Evolutionary conservation across 805 yeast species (phyloP).

Genomic region (Kazachstania africana): DNA sequence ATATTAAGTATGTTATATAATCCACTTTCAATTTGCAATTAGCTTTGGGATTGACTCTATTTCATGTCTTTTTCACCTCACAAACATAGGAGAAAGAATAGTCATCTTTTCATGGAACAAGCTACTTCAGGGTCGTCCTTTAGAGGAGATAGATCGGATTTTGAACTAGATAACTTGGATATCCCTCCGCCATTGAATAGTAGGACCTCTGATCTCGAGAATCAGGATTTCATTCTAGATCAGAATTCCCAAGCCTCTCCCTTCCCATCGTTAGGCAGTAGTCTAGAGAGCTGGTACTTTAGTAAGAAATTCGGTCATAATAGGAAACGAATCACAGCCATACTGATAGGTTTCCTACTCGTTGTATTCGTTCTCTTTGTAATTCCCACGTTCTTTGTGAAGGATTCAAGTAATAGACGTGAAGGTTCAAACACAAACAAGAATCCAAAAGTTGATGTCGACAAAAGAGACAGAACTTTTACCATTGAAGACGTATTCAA

Average conservation of each 20-base stretch:
- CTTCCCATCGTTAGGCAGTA: background rate
- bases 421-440: background rate
- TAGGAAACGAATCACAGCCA: conserved; percentile 1
- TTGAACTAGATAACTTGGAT: conserved; percentile 2
- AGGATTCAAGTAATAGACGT: background rate
- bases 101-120: conserved; percentile 20
- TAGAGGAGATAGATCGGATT: conserved; percentile 2
- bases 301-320: conserved; percentile 5
- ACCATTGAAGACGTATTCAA: conserved; percentile 14
- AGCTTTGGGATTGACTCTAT: background rate
- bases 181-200: conserved; percentile 3
- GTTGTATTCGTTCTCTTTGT: conserved; percentile 1
- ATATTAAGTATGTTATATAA: no score
- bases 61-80: no score
- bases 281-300: conserved; percentile 6
- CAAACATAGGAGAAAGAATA: conserved; percentile 18
- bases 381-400: conserved; percentile 1
- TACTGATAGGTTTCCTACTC: background rate
- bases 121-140: conserved; percentile 15
- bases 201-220: background rate
- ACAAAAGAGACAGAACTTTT: conserved; percentile 6
- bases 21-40: no score
- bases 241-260: background rate
- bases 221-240: background rate
- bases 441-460: background rate